Base-by-base conservation (phyloP, 352 stramenopile genomes). In the Aphanomyces astaci region DNA sequence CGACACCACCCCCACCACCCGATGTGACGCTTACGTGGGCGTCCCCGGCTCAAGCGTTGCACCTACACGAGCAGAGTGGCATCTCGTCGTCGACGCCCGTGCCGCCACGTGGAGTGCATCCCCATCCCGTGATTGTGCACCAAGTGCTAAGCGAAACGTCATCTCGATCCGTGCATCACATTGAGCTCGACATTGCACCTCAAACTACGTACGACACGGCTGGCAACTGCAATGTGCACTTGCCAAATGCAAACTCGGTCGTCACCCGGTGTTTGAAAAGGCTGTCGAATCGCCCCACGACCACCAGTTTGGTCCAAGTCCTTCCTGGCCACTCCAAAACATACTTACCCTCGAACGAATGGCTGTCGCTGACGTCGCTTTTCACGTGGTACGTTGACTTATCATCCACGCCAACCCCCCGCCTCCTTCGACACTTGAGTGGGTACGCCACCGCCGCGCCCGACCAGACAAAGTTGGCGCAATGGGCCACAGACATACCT, bases 311-410 rank as follows among this genome's bases (percentile, higher is more conserved):
- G n/a, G 1, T 68, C 19, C 25, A 49, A 46, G 33, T 68, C 32
- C 19, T 60, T 32, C 0, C 25, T 40, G 36, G 36, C 36, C 33
- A 22, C 25, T 30, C 43, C 22, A 68, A 68, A 39, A 15, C 32
- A 11, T 59, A 24, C 30, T n/a, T n/a, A n/a, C 45, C 45, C 45
- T 24, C 9, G 9, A 7, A 59, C 25, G 51, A 59, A 32, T 68
- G 62, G 62, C n/a, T 31, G n/a, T 59, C 62, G 15, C 10, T 68
- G 17, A 45, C 15, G 24, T 43, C 39, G 5, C 51, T 68, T 1
- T 73, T 94, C 22, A 87, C 71, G 28, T 94, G 86, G 86, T 80
- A 72, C n/a, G 81, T 94, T 11, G 86, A 94, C 53, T 64, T 94
- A 24, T 64, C 78, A 11, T 84, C 84, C 17, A 82, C 83, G 1